These are phyloP conservation scores for Ramalina intermedia DNA, from an alignment of 495 filamentous ascomycete genomes.

Conservation along the genomic window DNA sequence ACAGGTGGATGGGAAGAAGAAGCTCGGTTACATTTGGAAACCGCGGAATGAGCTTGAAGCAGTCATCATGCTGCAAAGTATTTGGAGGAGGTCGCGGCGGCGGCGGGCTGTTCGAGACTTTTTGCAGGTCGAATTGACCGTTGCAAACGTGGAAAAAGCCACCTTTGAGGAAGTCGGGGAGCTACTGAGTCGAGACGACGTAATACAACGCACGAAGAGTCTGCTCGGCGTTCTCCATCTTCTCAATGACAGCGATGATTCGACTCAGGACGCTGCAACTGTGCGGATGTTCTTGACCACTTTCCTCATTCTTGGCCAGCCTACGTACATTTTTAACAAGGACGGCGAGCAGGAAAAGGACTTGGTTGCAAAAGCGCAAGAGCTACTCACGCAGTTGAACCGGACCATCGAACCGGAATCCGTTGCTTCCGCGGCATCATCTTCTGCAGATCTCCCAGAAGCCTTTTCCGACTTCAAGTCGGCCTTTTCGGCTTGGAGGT, in stretches of 20 bases:
- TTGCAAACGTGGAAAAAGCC: conserved; percentile 56
- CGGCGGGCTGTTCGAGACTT: conserved; percentile 53
- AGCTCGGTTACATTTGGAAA: conserved; percentile 23
- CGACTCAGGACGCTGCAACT: conserved; percentile 59
- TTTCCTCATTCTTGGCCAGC: conserved; percentile 85
- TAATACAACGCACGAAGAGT: conserved; percentile 52
- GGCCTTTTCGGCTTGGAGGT: conserved; percentile 91
- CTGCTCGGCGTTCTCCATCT: conserved; percentile 67
- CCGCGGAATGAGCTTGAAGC: conserved; percentile 51
- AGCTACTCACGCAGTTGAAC: conserved; percentile 72
- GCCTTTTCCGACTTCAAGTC: conserved; percentile 74
- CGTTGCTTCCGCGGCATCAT: conserved; percentile 36
- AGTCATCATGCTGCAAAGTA: conserved; percentile 56
- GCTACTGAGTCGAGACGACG: conserved; percentile 60
- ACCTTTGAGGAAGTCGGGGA: conserved; percentile 70
- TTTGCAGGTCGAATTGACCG: conserved; percentile 50
- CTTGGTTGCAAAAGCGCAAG: conserved; percentile 73
- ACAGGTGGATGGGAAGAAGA: conserved; percentile 38
- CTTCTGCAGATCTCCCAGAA: conserved; percentile 47
- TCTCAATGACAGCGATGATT: conserved; percentile 52
- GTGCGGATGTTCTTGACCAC: conserved; percentile 85
- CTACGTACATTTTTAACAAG: conserved; percentile 76
- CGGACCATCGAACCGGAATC: conserved; percentile 48
- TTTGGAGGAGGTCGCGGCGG: conserved; percentile 53
- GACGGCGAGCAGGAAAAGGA: conserved; percentile 80